A percentile compares a stretch with the other conserved stretches of the same genome.
Conservation (phyloP, 1,139 yeast genomes). For the Geotrichum carabidarum region DNA sequence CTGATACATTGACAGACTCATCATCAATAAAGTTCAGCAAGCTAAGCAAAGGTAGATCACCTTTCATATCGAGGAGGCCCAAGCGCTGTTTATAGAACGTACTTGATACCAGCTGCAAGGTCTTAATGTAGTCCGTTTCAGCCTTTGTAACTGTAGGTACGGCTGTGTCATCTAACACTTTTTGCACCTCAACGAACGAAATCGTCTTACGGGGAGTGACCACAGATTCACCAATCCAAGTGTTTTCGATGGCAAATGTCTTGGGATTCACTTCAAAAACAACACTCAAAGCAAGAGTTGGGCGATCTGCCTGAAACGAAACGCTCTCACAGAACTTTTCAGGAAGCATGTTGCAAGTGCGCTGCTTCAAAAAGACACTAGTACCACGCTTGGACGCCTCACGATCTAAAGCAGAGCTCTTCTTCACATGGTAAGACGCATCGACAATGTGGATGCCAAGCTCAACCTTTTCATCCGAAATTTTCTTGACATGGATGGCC, state of each 20-base stretch:
- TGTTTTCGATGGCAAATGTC: constrained; percentile 67
- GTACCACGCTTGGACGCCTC: constrained; percentile 88
- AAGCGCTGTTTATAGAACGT: constrained; percentile 72
- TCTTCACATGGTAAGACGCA: constrained; percentile 62
- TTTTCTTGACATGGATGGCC: constrained; percentile 68
- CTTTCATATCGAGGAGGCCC: constrained; percentile 31
- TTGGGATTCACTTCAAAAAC: constrained; percentile 74
- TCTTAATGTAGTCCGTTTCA: constrained; percentile 60
- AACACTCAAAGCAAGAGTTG: constrained; percentile 69
- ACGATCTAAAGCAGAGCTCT: constrained; percentile 74
- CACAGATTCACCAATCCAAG: constrained; percentile 71
- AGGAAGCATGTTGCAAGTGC: constrained; percentile 65
- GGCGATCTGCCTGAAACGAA: constrained; percentile 58
- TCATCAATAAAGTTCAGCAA: constrained; percentile 80
- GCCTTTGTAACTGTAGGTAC: constrained; percentile 36
- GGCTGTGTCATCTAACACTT: constrained; percentile 25
- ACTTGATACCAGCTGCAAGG: constrained; percentile 60
- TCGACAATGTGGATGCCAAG: constrained; percentile 78
- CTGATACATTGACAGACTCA: constrained; percentile 64
- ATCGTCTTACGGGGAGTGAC: constrained; percentile 47
- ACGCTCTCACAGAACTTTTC: constrained; percentile 53
- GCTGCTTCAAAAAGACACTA: constrained; percentile 86
- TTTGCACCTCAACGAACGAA: constrained; percentile 35
- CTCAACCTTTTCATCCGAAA: constrained; percentile 58
- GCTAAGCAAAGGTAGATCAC: constrained; percentile 51